Evolutionary conservation across 2,329 filamentous ascomycete genomes (phyloP).

Genomic region (Blastomyces gilchristii): DNA sequence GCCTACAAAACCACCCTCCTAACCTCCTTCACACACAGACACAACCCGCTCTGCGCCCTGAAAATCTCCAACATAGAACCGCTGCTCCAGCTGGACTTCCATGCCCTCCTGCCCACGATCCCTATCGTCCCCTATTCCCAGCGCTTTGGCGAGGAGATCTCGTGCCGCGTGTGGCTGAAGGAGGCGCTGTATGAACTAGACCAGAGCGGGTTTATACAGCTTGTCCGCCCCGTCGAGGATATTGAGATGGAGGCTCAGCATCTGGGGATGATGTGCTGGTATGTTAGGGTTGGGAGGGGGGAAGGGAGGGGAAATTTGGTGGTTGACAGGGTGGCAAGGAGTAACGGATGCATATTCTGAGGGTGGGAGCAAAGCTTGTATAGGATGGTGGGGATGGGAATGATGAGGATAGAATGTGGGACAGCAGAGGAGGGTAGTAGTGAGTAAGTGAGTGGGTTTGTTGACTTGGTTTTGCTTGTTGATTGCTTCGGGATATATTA

Average conservation of each 20-base stretch:
- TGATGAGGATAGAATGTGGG: neutral
- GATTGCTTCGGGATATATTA: neutral
- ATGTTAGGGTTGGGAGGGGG: neutral
- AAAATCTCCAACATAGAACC: conserved; percentile 18
- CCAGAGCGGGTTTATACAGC: conserved; percentile 19
- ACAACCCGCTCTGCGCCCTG: conserved; percentile 16
- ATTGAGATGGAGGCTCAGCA: conserved; percentile 18
- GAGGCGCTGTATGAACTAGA: conserved; percentile 21
- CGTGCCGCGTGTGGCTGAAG: conserved; percentile 20
- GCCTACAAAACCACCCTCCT: conserved; percentile 13
- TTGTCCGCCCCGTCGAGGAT: conserved; percentile 11
- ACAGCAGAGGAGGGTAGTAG: neutral
- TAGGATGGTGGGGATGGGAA: neutral
- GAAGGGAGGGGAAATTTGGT: neutral
- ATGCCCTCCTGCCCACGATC: conserved; percentile 14
- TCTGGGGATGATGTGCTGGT: conserved; percentile 1
- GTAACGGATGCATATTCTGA: neutral
- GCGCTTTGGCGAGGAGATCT: conserved; percentile 16
- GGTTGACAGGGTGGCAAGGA: neutral
- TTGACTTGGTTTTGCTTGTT: neutral
- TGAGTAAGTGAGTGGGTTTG: no score
- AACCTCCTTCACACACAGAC: conserved; percentile 8
- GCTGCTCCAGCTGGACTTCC: conserved; percentile 14
- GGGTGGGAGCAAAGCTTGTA: neutral
- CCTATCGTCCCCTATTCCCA: conserved; percentile 16